Base-by-base conservation (phyloP, 108 stramenopile genomes). In the Nannochloropsis gaditana region DNA sequence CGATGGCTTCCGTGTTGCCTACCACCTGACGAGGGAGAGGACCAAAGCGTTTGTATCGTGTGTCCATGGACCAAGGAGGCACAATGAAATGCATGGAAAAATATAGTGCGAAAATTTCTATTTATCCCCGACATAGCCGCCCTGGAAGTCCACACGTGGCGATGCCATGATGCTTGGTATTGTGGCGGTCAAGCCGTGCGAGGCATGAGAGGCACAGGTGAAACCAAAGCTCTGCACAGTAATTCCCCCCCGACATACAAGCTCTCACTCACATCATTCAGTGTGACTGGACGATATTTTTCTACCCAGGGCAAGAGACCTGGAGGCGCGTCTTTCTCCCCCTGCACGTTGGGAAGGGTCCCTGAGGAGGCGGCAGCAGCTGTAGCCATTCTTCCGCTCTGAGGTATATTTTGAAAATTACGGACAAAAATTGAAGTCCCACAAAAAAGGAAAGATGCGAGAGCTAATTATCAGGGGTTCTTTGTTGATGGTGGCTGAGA, bases 1-100 rank as follows among this genome's bases (percentile, higher is more conserved):
- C 88, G 41, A 98, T 79, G 9, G 97, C 97, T 81, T 98, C 96
- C 90, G 95, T 95, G 91, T 99, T 99, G 11, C 99, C 99, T 10
- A 98, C 97, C 31, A 99, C 95, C 84, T 97, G 80, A 41, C 43
- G 43, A 43, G 11, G 42, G 82, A 41, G 11, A 15, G 42, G 42
- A 44, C 15, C 11, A n/a, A 11, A 44, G 43, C 11, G n/a, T 83
- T 43, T 44, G n/a, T 44, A 83, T 43, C 44, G 11, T 9, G 42
- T 83, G 43, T 42, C 10, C 43, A 42, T 15, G 9, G n/a, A n/a
- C n/a, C n/a, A n/a, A n/a, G n/a, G 50, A 10, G 15, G 50, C 50
- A 15, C 15, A 59, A 59, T 15, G 1, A 59, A 17, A 17, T 10
- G 17, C 17, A 1, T 17, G 50, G 15, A 59, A 59, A 59, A 59